Conservation (phyloP, 2,329 filamentous ascomycete genomes). For the Trichophyton benhamiae region DNA sequence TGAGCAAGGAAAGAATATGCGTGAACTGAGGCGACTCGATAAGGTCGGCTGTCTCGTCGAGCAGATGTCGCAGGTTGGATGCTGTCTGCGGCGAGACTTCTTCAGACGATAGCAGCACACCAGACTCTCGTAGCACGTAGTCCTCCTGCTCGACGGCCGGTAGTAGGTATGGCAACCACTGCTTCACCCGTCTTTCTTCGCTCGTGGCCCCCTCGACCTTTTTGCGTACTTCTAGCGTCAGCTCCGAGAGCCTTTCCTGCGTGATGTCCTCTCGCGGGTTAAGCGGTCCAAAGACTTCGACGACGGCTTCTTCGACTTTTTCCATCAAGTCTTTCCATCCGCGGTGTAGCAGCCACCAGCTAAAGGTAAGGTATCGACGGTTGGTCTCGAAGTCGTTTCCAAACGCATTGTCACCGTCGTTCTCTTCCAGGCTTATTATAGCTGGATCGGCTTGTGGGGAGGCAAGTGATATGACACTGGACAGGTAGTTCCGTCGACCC, state of each 20-base stretch:
- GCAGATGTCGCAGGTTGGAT: constrained; percentile 59
- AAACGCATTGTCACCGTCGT: constrained; percentile 79
- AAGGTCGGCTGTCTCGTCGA: constrained; percentile 92
- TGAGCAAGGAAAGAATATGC: constrained; percentile 70
- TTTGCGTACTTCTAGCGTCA: constrained; percentile 73
- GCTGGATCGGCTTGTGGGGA: constrained; percentile 57
- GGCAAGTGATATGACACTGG: constrained; percentile 83
- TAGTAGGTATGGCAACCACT: constrained; percentile 76
- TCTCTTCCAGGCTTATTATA: constrained; percentile 80
- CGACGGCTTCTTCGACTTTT: constrained; percentile 73
- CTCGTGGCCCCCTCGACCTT: constrained; percentile 66
- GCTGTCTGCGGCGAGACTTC: constrained; percentile 25
- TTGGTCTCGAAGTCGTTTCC: constrained; percentile 96
- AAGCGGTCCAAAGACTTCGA: constrained; percentile 75
- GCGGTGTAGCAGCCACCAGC: constrained; percentile 91
- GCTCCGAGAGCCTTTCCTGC: constrained; percentile 63
- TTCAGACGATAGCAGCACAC: constrained; percentile 43
- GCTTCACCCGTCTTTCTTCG: constrained; percentile 47
- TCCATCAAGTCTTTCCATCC: constrained; percentile 76
- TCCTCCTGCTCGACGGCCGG: constrained; percentile 68
- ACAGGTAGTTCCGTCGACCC: constrained; percentile 86
- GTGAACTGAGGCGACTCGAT: constrained; percentile 88
- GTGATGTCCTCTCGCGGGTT: constrained; percentile 82
- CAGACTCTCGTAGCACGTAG: constrained; percentile 73
- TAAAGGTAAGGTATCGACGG: constrained; percentile 85